Evolutionary conservation across 2,329 filamentous ascomycete species (phyloP), one percentile per base, ranked within the genome.

Genomic region (Paracamarosporium sp.): DNA sequence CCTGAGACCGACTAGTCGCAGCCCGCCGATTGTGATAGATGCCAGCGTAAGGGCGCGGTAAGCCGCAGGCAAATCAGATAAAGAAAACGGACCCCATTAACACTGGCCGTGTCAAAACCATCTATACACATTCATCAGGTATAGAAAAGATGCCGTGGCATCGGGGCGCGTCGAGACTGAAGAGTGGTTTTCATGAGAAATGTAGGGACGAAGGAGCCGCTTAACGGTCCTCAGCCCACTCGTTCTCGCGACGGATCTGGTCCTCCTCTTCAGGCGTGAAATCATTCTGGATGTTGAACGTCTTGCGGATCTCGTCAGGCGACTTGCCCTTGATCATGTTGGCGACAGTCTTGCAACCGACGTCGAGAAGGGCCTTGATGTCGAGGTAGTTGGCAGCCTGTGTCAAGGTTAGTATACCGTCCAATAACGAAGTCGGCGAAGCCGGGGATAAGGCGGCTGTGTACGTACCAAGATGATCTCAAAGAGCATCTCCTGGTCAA

Each of bases 301-400:
- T 99, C 86, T 98, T 99, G 50, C 95, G 91, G 72, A 99, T 99
- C 83, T 99, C 95, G 78, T 99, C 95, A 3, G 95, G 95, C 0
- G 93, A 97, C 86, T 99, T 99, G 82, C 95, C 95, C 90, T 99
- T 99, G 85, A 99, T 99, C 95, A 99, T 99, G 82, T 99, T 99
- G 61, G 95, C 95, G 15, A 99, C 95, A 0, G 95, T 99, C 87
- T 99, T 99, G 88, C 95, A 99, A 61, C 95, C 95, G 59, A 98
- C 94, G 65, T 99, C 95, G 27, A 99, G 89, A 1, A 99, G 90
- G 1, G 93, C 90, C 86, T 98, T 99, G 83, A 99, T 99, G 68
- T 99, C 95, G 59, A 99, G 90, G 79, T 98, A 99, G 85, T 99
- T 99, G 71, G 94, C 92, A 3, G 95, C 95, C 91, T 95, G 66